Base-by-base conservation (phyloP, 2,329 filamentous ascomycete species). In the Hypoxylon sp. region DNA sequence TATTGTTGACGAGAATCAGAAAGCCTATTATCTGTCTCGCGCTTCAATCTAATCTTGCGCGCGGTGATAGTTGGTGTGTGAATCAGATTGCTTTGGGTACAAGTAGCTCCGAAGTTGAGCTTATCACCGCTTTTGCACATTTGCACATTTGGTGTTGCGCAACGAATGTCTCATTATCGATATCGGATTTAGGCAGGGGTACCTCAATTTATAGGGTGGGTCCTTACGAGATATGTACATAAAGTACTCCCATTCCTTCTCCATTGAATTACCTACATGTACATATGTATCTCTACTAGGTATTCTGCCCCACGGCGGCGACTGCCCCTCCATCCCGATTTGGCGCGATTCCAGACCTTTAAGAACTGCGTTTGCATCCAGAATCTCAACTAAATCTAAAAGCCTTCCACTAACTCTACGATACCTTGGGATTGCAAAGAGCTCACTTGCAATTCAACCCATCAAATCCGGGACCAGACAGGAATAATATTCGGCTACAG, bases 271-370 rank as follows among this genome's bases (percentile, higher is more conserved):
- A 5, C 3, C 26, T 26, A 26, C 4, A 26, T 26, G 26, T 26
- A 31, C 29, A 22, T 22, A 51, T 19, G 22, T 51, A 51, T 24
- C 10, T 2, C 19, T 11, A 8, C 11, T 47, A 24, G 29, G 11
- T 44, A 22, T 47, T 47, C 8, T 64, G 55, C 65, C 60, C 65
- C 65, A 44, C 56, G 22, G 44, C 31, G 22, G 19, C 17, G 47
- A 57, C 33, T 54, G 65, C 65, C 65, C 65, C 65, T 62, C 65
- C 53, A 68, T 65, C 42, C 26, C 57, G 46, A 57, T 53, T 57
- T 39, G 11, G 17, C 6, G 10, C 6, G 3, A 51, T 37, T 26
- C 29, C 29, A 29, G 6, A 17, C 14, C 26, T 26, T 46, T 33
- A 6, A 19, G 52, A 44, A 44, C 10, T 17, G 17, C 39, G 22